Conservation (phyloP, 2,329 filamentous ascomycete genomes). For the Lecanicillium sp. region DNA sequence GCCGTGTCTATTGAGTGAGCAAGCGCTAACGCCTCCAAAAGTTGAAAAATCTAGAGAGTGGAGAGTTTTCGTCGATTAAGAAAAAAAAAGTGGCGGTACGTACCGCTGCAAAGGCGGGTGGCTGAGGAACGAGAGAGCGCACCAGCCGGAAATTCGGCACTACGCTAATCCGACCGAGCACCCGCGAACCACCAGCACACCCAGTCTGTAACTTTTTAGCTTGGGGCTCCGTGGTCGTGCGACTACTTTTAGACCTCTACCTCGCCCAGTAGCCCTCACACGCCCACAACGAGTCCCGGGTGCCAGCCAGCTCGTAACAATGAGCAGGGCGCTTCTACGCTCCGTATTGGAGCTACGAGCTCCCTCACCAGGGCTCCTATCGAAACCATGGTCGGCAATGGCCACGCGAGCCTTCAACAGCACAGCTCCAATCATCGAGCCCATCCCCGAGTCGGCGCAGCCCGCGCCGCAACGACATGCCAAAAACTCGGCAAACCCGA, state of each 20-base stretch:
- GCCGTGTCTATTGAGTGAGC: neutral
- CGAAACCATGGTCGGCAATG: constrained; percentile 34
- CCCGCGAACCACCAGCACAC: constrained; percentile 4
- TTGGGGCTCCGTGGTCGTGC: neutral
- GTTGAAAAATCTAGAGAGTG: constrained; percentile 17
- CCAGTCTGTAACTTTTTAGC: constrained; percentile 7
- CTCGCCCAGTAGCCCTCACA: neutral
- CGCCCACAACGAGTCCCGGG: neutral
- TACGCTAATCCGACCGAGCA: constrained; percentile 24
- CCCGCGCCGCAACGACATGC: constrained; percentile 16
- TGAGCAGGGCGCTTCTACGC: constrained; percentile 55
- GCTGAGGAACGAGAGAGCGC: constrained; percentile 8
- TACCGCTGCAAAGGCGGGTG: constrained; percentile 10
- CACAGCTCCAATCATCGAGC: constrained; percentile 41
- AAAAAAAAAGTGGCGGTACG: constrained; percentile 16
- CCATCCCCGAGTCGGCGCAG: constrained; percentile 14
- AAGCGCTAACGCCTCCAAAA: constrained; percentile 2
- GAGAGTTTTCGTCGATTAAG: neutral
- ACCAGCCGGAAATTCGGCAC: constrained; percentile 18
- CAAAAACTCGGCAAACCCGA: constrained; percentile 31
- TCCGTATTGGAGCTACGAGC: constrained; percentile 53
- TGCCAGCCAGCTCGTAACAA: constrained; percentile 20
- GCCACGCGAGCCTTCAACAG: constrained; percentile 41
- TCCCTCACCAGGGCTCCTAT: constrained; percentile 33
- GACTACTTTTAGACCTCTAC: no score